Base-by-base conservation (phyloP, 129 eudicot genomes). In the Arctium lappa region DNA sequence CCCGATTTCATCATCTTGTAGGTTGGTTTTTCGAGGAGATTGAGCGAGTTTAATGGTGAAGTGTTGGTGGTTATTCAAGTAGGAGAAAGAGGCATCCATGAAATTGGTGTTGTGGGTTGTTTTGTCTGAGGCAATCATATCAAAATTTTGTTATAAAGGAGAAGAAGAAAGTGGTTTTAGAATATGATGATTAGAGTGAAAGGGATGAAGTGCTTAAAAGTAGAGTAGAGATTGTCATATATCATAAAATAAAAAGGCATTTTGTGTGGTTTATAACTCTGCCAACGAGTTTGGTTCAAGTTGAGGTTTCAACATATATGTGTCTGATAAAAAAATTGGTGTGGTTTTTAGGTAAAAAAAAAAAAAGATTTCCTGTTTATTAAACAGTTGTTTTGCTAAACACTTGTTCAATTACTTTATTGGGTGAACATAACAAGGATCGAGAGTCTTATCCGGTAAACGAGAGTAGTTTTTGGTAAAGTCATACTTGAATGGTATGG, bases 1-100 rank as follows among this genome's bases (percentile, higher is more conserved):
- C 42, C 90, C 99, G 0, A 95, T 87, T 80, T 95, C 99, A 76
- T 68, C 84, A 36, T 93, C 92, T 68, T 88, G 89, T 7, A 79
- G 75, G 73, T 85, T 78, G 82, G 87, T 86, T 72, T 72, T 69
- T 8, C 18, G 87, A 76, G 56, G 80, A 0, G 89, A 44, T 12
- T 82, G 79, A 2, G 74, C 30, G 8, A 85, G 85, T 38, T 83
- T 79, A 40, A 79, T 87, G 3, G 74, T 75, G 65, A 84, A 87
- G 42, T 80, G 75, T 22, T 34, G 42, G 37, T 34, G 33, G 37
- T 71, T 77, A 79, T 86, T 81, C 72, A 88, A 73, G 88, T 86
- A 90, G 76, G 92, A 85, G 76, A 91, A 91, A 29, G 94, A 88
- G 46, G 88, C 83, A 8, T 91, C 89, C 7, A 84, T 84, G 75